Percentiles rank a stretch among this genome's conserved stretches.
phyloP scores from a whole-genome alignment of 129 eudicot genomes.

The Escallonia rubra region DNA sequence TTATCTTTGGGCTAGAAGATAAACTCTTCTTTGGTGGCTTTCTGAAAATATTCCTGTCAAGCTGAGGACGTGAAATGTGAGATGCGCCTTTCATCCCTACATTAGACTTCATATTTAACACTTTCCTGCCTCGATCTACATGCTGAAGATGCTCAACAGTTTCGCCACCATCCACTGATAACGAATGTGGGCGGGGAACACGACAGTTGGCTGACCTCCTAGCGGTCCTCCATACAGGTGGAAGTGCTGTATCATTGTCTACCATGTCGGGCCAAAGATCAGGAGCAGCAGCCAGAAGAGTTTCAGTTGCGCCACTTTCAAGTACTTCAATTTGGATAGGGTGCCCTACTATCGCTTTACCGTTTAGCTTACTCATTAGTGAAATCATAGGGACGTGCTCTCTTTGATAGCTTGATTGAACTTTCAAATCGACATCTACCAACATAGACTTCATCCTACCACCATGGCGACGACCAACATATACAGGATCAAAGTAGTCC shows the following conservation, averaged over 20 bases:
- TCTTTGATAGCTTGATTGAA: slow-evolving; percentile 74
- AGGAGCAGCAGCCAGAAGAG: slow-evolving; percentile 30
- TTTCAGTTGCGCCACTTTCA: slow-evolving; percentile 53
- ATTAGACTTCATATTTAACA: slow-evolving; percentile 11
- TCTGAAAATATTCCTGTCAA: slow-evolving; percentile 25
- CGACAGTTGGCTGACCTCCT: slow-evolving; percentile 82
- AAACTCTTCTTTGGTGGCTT: slow-evolving; percentile 46
- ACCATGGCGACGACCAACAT: slow-evolving; percentile 27
- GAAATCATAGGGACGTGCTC: slow-evolving; percentile 90
- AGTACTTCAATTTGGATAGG: slow-evolving; percentile 84
- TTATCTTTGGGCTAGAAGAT: slow-evolving; percentile 54
- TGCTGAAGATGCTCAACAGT: slow-evolving; percentile 22
- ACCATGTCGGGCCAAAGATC: slow-evolving; percentile 25
- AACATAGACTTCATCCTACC: slow-evolving; percentile 37
- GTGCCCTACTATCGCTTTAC: slow-evolving; percentile 89
- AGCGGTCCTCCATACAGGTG: slow-evolving; percentile 84
- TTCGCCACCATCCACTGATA: slow-evolving; percentile 42
- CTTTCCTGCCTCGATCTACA: slow-evolving; percentile 25
- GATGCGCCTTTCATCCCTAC: not conserved
- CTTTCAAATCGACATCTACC: slow-evolving; percentile 78
- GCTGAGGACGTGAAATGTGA: slow-evolving; percentile 2
- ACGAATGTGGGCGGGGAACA: slow-evolving; percentile 45
- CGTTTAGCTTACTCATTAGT: slow-evolving; percentile 81
- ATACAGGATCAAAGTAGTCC: slow-evolving; percentile 35
- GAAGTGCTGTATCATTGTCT: slow-evolving; percentile 42